Percentiles rank a stretch among this genome's conserved stretches.
Conservation (phyloP, 768 basidiomycete species). For the Scleroderma bovista region DNA sequence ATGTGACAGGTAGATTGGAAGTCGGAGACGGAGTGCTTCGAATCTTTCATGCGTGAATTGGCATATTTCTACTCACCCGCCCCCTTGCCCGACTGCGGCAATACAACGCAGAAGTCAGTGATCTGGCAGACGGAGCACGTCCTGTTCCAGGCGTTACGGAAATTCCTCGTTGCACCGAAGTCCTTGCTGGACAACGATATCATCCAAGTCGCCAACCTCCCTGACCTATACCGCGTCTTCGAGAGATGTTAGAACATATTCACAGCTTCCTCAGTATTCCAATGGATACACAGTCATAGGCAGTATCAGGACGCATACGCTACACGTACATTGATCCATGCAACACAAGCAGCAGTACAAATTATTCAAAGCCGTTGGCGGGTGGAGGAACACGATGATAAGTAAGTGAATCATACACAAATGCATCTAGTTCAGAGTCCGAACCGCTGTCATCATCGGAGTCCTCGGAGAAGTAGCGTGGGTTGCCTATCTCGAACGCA, state of each 20-base stretch:
- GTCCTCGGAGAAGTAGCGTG: constrained; percentile 34
- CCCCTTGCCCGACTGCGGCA: constrained; percentile 22
- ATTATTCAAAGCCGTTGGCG: constrained; percentile 24
- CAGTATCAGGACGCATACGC: neutral
- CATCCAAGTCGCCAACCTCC: constrained; percentile 83
- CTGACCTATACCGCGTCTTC: constrained; percentile 91
- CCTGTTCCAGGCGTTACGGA: constrained; percentile 80
- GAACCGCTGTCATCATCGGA: constrained; percentile 42
- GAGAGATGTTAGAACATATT: constrained; percentile 65
- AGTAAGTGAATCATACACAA: constrained; percentile 54
- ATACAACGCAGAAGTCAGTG: constrained; percentile 44
- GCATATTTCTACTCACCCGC: constrained; percentile 83
- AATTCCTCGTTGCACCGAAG: constrained; percentile 66
- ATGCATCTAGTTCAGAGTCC: constrained; percentile 44
- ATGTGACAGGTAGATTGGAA: constrained; percentile 77
- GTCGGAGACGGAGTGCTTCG: constrained; percentile 80
- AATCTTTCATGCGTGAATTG: constrained; percentile 79
- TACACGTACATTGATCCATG: neutral
- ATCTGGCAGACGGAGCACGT: constrained; percentile 89
- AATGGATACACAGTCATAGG: neutral
- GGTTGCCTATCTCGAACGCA: constrained; percentile 56
- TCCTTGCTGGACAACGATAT: constrained; percentile 67
- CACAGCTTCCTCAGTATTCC: neutral
- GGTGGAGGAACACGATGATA: constrained; percentile 43
- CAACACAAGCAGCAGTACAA: neutral